phyloP scores from a whole-genome alignment of 306 rosid species.

The Dalbergia cochinchinensis region DNA sequence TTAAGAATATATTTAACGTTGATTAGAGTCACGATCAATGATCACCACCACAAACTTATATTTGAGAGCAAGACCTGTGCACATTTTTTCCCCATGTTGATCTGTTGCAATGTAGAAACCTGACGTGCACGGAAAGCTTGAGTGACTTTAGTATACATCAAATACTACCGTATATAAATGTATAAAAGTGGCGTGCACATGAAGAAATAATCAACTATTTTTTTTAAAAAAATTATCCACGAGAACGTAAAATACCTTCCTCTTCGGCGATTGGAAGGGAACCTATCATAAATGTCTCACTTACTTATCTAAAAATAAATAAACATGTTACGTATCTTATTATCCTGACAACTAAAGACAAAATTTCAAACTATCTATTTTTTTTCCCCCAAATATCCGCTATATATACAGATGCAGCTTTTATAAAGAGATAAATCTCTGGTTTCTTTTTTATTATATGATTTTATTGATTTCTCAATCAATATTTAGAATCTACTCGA shows the following conservation, averaged over 20 bases:
- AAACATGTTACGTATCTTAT: no score
- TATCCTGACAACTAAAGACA: no score
- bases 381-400: no score
- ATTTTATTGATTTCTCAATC: no score
- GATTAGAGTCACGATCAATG: background rate
- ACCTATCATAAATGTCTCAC: background rate
- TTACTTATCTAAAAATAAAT: no score
- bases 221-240: background rate
- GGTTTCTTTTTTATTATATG: no score
- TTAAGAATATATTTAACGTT: background rate
- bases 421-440: no score
- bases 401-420: no score
- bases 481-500: no score
- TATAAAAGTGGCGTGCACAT: slow-evolving; percentile 12
- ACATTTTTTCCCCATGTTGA: background rate
- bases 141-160: background rate
- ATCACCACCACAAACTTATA: background rate
- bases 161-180: background rate
- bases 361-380: no score
- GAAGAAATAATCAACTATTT: background rate
- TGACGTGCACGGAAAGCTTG: slow-evolving; percentile 18
- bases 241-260: background rate
- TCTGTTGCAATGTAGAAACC: background rate
- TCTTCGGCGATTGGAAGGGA: background rate
- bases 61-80: background rate